Evolutionary conservation across 768 basidiomycete genomes (phyloP).

Genomic region (Austroboletus eburneus): DNA sequence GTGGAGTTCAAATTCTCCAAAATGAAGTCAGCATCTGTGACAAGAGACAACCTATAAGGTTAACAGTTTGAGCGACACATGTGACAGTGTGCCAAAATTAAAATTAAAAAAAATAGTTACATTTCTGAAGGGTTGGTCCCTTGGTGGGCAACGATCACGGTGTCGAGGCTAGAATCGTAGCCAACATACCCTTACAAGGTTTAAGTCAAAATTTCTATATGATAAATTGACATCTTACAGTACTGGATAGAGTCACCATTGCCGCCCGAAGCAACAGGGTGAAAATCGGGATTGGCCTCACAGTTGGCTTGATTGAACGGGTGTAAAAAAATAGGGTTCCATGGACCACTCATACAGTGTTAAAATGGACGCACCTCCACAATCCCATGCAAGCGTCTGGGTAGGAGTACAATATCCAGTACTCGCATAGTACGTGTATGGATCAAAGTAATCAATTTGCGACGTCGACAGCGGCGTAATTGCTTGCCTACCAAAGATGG

Average conservation of each 20-base stretch:
- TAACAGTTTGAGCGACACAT: not conserved
- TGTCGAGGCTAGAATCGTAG: constrained; percentile 38
- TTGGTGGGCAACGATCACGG: constrained; percentile 37
- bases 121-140: constrained; percentile 31
- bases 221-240: constrained; percentile 28
- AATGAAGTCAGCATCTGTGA: constrained; percentile 43
- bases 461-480: constrained; percentile 38
- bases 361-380: constrained; percentile 43
- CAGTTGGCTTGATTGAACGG: constrained; percentile 37
- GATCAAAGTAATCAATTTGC: constrained; percentile 40
- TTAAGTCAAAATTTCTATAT: not conserved
- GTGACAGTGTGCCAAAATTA: too few relatives aligned
- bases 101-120: constrained; percentile 13
- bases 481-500: constrained; percentile 31
- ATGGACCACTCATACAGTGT: not conserved
- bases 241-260: constrained; percentile 40
- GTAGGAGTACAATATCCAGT: constrained; percentile 46
- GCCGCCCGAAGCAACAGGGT: constrained; percentile 46
- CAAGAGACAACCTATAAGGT: constrained; percentile 28
- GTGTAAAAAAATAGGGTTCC: not conserved
- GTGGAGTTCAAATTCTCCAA: constrained; percentile 31
- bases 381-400: constrained; percentile 45
- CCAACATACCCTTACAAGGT: constrained; percentile 46
- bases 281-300: constrained; percentile 43
- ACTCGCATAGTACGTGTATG: constrained; percentile 50